Evolutionary conservation across 2,329 filamentous ascomycete species (phyloP), one percentile per base, ranked within the genome.

Genomic region (Furcasterigmium furcatum): DNA sequence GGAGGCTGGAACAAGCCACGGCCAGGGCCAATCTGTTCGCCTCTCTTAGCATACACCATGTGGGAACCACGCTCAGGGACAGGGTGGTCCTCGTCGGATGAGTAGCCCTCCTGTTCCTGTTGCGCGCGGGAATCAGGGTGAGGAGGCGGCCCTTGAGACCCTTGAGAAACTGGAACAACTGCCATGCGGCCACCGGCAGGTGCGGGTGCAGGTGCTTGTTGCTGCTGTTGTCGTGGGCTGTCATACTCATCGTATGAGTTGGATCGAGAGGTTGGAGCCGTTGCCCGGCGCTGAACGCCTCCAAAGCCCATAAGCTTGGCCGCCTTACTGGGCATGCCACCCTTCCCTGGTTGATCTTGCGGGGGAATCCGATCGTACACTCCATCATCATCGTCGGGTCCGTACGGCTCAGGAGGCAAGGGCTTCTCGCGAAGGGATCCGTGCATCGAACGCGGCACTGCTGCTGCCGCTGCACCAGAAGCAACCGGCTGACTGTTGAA

Each of bases 1-100:
- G 80, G 74, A 4, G 78, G 71, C 24, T 79, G 65, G 58, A 88
- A 89, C 30, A 78, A 62, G 14, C 77, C 77, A 44, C 77, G 64
- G 27, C 79, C 72, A 9, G 77, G 77, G 29, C 58, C 59, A 46
- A 74, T 58, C 19, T 68, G 63, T 38, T 70, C 65, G n/a, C 34
- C 34, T 12, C 62, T 64, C 34, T 60, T 68, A 53, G 59, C 74
- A 62, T 61, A 75, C 41, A 63, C 61, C 62, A 63, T 66, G 50
- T 64, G 73, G 32, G 61, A 70, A 45, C 68, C 60, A 49, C 60
- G 65, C 57, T 71, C 40, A 24, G 34, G 34, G 7, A 40, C 20
- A 16, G 21, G 14, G 13, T 40, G 21, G 10, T 40, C 24, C 21
- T 21, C 42, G 21, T 38, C 42, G 9, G 32, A 38, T 4, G 32